These are phyloP conservation scores for Leccinum longicurvipes DNA, from an alignment of 768 basidiomycete species.

Conservation along the genomic window DNA sequence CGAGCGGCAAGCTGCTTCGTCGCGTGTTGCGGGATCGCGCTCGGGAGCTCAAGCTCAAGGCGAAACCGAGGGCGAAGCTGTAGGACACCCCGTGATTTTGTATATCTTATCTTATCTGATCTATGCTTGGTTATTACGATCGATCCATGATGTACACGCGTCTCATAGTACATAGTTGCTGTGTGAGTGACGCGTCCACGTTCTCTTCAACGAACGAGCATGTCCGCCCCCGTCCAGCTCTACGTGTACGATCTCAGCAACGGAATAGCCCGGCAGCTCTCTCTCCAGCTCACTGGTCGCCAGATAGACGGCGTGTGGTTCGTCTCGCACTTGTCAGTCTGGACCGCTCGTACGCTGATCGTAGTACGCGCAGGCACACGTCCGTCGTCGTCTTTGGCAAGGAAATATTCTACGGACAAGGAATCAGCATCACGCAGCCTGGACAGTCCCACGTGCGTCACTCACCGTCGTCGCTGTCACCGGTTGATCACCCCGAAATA, in stretches of 20 bases:
- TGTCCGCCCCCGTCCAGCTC: constrained; percentile 56
- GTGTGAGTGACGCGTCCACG: background rate
- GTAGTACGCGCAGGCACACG: constrained; percentile 71
- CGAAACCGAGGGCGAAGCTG: constrained; percentile 23
- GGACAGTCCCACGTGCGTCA: constrained; percentile 77
- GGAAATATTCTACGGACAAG: constrained; percentile 90
- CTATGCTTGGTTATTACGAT: background rate
- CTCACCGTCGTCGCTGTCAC: background rate
- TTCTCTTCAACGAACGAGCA: constrained; percentile 1
- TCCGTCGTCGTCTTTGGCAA: constrained; percentile 84
- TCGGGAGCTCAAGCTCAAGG: constrained; percentile 26
- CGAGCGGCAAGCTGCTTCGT: constrained; percentile 57
- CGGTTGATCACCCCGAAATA: background rate
- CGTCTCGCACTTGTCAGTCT: constrained; percentile 17
- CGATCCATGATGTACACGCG: background rate
- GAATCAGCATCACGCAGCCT: constrained; percentile 67
- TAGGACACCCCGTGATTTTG: constrained; percentile 1
- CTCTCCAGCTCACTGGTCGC: constrained; percentile 75
- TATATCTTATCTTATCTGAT: constrained; percentile 24
- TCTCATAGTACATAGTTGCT: constrained; percentile 1
- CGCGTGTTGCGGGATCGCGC: constrained; percentile 52
- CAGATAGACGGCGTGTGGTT: constrained; percentile 95
- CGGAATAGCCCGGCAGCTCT: constrained; percentile 78
- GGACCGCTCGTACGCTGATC: constrained; percentile 7
- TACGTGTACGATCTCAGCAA: constrained; percentile 92